Base-by-base conservation (phyloP, 169 alveolate species). In the Cryptosporidium muris region DNA sequence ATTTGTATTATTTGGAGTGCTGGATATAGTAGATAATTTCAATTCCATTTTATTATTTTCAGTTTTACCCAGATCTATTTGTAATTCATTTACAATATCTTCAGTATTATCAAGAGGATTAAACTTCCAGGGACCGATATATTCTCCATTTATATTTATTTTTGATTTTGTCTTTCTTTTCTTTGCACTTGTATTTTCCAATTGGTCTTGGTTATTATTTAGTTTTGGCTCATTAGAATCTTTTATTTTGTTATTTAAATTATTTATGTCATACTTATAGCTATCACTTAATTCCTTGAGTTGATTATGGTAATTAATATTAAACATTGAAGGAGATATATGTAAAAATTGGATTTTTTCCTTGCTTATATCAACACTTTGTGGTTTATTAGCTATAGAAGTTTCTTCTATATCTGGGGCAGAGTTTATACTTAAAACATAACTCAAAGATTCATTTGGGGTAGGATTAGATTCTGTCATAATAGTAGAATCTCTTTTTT, bases 41-140 rank as follows among this genome's bases (percentile, higher is more conserved):
- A 12, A n/a, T 4, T 37, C 42, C 37, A 62, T 7, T 62, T 4
- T 2, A 2, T 37, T 34, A 1, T 8, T 37, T 5, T 37, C 66
- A n/a, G 37, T 51, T 25, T 8, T 43, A 64, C 40, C 4, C 12
- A 7, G 11, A 45, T 2, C 5, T 64, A 12, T 42, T 4, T 11
- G 34, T 43, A 7, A 14, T n/a, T 64, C 80, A 16, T 36, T 9
- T 3, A 12, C 12, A n/a, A 5, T 38, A 11, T 45, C 34, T 14
- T 45, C 56, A 14, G 40, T 38, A 40, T 51, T 14, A 12, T 49
- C 51, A 4, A 34, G 11, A 60, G 65, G 25, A 25, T 25, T 25
- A 25, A 40, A 14, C 54, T 53, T 45, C 81, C 81, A 66, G 4
- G 81, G 81, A 6, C 64, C 81, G 3, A 51, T 36, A 52, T 66